phyloP scores from a whole-genome alignment of 306 rosid genomes.

The Cucurbita maxima region DNA sequence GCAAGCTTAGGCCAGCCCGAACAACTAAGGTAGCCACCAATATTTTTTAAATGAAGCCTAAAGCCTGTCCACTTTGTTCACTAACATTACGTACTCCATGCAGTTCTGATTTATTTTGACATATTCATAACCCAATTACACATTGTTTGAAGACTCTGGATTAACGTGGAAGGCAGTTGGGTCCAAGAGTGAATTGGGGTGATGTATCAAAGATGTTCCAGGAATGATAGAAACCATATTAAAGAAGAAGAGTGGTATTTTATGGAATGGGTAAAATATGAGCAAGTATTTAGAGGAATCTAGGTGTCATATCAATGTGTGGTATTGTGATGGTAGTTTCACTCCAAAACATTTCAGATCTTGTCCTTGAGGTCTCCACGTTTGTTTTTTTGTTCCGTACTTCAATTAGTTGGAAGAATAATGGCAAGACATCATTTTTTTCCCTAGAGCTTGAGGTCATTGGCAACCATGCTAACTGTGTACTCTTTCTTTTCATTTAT shows the following conservation, averaged over 20 bases:
- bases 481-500: not conserved
- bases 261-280: not conserved
- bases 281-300: not conserved
- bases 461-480: not conserved
- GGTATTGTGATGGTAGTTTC: not conserved
- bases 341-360: not conserved
- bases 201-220: not conserved
- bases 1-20: constrained; percentile 63
- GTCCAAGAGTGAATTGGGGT: not conserved
- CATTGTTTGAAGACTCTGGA: not conserved
- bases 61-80: not conserved
- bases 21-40: constrained; percentile 49
- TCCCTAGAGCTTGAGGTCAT: not conserved
- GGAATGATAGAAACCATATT: not conserved
- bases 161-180: not conserved
- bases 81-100: not conserved
- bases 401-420: not conserved
- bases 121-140: not conserved
- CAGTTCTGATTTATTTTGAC: not conserved
- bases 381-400: not conserved
- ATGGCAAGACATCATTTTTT: not conserved
- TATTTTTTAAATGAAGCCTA: not conserved
- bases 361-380: not conserved
- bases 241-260: not conserved
- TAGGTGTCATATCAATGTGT: not conserved